Percentiles rank a stretch among this genome's conserved stretches.
Evolutionary conservation across 2,329 filamentous ascomycete genomes (phyloP).

Genomic region (Sclerotinia trifoliorum): DNA sequence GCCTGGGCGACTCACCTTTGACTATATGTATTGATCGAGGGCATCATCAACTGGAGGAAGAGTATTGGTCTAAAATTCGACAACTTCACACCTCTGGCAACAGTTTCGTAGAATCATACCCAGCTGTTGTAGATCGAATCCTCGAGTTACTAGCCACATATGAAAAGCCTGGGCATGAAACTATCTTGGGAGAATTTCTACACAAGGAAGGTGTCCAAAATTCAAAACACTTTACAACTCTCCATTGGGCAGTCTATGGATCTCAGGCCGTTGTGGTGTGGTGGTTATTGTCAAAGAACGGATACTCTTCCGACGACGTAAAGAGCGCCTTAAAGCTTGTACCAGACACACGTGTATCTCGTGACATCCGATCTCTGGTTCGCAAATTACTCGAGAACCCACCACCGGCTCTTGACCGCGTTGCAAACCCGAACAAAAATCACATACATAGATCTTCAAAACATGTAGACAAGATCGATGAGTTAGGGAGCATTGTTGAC

Average conservation of each 20-base stretch:
- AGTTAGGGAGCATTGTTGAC: neutral
- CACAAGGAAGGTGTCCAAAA: neutral
- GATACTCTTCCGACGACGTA: neutral
- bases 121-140: neutral
- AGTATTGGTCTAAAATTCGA: neutral
- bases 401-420: neutral
- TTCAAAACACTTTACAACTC: neutral
- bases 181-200: neutral
- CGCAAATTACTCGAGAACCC: neutral
- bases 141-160: neutral
- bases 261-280: neutral
- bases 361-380: neutral
- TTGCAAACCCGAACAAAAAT: neutral
- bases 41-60: neutral
- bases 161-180: neutral
- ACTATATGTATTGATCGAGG: neutral
- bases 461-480: neutral
- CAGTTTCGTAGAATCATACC: neutral
- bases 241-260: neutral
- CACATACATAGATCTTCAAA: neutral
- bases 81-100: neutral
- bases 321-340: neutral
- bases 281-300: slow-evolving; percentile 3
- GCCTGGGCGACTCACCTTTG: neutral
- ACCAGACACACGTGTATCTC: neutral